Evolutionary conservation across 2,329 filamentous ascomycete species (phyloP).

Genomic region (Curvularia lunata): DNA sequence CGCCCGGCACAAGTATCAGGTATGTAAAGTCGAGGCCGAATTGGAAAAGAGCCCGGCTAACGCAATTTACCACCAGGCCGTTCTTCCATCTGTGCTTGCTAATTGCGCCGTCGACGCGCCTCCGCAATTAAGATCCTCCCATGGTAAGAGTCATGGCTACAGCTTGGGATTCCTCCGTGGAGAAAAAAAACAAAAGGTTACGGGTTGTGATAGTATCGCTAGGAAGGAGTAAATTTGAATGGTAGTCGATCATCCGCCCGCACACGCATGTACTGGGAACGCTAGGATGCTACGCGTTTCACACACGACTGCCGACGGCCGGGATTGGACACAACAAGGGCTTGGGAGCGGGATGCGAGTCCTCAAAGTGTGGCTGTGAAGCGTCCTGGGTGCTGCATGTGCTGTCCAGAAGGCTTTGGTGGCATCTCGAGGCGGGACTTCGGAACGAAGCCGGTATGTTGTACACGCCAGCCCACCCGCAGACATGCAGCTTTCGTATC

Average conservation of each 20-base stretch:
- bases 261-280: constrained; percentile 10
- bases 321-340: not conserved
- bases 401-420: not conserved
- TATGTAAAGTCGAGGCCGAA: not conserved
- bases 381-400: constrained; percentile 1
- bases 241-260: constrained; percentile 17
- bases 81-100: not conserved
- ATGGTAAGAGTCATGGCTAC: constrained; percentile 1
- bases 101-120: not conserved
- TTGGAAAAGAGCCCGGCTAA: not conserved
- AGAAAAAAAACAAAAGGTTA: not conserved
- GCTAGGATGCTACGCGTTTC: not conserved
- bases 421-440: constrained; percentile 14
- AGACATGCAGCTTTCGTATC: constrained; percentile 18
- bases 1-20: not conserved
- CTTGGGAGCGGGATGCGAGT: not conserved
- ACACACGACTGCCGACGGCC: not conserved
- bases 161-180: not conserved
- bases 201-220: constrained; percentile 4
- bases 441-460: constrained; percentile 16
- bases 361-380: constrained; percentile 2
- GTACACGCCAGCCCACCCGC: constrained; percentile 15
- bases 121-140: not conserved
- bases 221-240: not conserved
- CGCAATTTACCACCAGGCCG: not conserved